A percentile compares a stretch with the other conserved stretches of the same genome.
Evolutionary conservation across 495 filamentous ascomycete genomes (phyloP).

Genomic region (Trichoderma parareesei): DNA sequence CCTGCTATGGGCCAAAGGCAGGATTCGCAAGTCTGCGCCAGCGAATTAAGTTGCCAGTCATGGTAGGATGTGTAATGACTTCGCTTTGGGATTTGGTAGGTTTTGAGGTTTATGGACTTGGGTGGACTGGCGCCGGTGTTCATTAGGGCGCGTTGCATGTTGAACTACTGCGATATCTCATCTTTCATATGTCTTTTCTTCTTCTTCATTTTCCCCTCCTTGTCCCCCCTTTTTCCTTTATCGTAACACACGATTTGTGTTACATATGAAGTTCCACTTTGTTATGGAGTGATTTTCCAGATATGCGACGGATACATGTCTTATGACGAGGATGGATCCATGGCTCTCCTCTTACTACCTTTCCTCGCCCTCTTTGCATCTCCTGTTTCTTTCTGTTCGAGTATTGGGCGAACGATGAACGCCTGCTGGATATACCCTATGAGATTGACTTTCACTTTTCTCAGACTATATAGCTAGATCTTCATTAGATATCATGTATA

Average conservation of each 20-base stretch:
- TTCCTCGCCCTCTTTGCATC: neutral
- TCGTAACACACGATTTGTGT: neutral
- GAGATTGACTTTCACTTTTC: neutral
- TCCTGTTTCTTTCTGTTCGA: neutral
- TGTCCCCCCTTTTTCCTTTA: neutral
- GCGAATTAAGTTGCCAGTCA: neutral
- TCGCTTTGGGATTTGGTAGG: neutral
- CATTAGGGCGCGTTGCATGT: neutral
- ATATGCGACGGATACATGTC: neutral
- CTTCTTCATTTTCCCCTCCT: neutral
- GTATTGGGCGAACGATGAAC: neutral
- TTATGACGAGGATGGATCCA: neutral
- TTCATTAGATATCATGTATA: neutral
- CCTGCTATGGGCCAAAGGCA: slow-evolving; percentile 17
- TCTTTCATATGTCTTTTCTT: neutral
- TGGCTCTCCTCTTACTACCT: neutral
- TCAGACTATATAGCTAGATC: neutral
- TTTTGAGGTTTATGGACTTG: neutral
- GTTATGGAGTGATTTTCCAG: neutral
- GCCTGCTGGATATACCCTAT: neutral
- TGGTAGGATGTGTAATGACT: neutral
- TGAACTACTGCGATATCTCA: neutral
- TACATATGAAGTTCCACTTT: neutral
- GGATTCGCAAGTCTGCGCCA: neutral
- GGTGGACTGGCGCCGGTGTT: neutral